These are phyloP conservation scores for Karstenula rhodostoma DNA, from an alignment of 2,329 filamentous ascomycete genomes.

Conservation along the genomic window DNA sequence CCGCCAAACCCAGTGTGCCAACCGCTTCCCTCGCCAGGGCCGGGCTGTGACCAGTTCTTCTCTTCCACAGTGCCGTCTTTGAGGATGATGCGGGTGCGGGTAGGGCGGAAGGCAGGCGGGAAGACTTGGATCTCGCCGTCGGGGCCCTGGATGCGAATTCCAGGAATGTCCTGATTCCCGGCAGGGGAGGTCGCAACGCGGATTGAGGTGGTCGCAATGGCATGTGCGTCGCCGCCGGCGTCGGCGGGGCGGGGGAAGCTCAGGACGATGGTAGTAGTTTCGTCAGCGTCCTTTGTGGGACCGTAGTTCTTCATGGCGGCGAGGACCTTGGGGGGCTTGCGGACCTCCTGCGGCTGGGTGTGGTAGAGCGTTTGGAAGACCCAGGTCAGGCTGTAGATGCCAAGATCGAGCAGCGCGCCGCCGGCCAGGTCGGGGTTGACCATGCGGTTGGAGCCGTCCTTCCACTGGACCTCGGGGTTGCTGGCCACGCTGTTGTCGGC, in stretches of 20 bases:
- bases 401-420: slow-evolving; percentile 82
- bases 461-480: slow-evolving; percentile 66
- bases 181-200: slow-evolving; percentile 62
- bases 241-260: slow-evolving; percentile 71
- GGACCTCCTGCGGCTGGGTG: slow-evolving; percentile 69
- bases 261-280: slow-evolving; percentile 79
- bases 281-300: slow-evolving; percentile 75
- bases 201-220: slow-evolving; percentile 66
- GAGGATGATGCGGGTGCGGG: slow-evolving; percentile 69
- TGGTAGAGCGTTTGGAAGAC: slow-evolving; percentile 90
- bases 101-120: slow-evolving; percentile 74
- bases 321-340: slow-evolving; percentile 73
- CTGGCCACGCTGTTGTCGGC: slow-evolving; percentile 68
- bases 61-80: slow-evolving; percentile 57
- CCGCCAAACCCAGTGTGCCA: slow-evolving; percentile 59
- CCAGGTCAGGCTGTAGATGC: slow-evolving; percentile 90
- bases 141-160: slow-evolving; percentile 81
- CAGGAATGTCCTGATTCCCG: slow-evolving; percentile 65
- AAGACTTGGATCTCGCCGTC: slow-evolving; percentile 83
- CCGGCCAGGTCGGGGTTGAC: slow-evolving; percentile 84
- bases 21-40: slow-evolving; percentile 56
- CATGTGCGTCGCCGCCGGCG: slow-evolving; percentile 67
- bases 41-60: slow-evolving; percentile 56
- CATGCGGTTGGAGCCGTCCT: slow-evolving; percentile 70
- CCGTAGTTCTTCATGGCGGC: slow-evolving; percentile 76